Conservation (phyloP, 306 rosid species). For the Dalbergia cultrata region DNA sequence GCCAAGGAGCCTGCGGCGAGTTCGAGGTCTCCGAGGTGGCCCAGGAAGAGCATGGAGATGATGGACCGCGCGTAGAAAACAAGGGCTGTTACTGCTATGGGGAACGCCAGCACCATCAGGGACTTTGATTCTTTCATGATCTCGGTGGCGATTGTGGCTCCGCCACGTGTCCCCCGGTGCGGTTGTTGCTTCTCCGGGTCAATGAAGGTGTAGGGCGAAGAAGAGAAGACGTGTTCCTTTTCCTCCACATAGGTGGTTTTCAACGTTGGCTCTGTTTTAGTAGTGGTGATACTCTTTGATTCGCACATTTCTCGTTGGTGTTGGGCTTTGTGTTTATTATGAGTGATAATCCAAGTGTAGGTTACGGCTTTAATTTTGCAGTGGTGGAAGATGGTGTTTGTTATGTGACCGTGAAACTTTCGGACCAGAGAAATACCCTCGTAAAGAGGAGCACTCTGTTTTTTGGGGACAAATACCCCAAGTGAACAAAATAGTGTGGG, state of each 20-base stretch:
- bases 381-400: too few species aligned
- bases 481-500: background rate
- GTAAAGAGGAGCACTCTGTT: constrained; percentile 58
- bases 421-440: constrained; percentile 47
- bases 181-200: constrained; percentile 37
- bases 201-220: background rate
- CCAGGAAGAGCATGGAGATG: constrained; percentile 87
- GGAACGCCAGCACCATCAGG: constrained; percentile 65
- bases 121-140: constrained; percentile 60
- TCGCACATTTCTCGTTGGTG: constrained; percentile 20
- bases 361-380: too few species aligned
- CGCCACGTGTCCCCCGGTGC: background rate
- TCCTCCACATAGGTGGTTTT: background rate
- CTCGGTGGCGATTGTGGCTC: background rate
- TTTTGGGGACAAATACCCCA: background rate
- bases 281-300: background rate
- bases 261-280: background rate
- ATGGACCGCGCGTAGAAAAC: constrained; percentile 87
- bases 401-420: too few species aligned
- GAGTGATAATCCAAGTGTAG: too few species aligned
- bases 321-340: too few species aligned
- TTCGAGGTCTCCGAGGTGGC: constrained; percentile 68
- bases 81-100: constrained; percentile 73
- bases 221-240: background rate
- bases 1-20: constrained; percentile 85